Evolutionary conservation across 331 rosid species (phyloP).

Genomic region (Arachis monticola): DNA sequence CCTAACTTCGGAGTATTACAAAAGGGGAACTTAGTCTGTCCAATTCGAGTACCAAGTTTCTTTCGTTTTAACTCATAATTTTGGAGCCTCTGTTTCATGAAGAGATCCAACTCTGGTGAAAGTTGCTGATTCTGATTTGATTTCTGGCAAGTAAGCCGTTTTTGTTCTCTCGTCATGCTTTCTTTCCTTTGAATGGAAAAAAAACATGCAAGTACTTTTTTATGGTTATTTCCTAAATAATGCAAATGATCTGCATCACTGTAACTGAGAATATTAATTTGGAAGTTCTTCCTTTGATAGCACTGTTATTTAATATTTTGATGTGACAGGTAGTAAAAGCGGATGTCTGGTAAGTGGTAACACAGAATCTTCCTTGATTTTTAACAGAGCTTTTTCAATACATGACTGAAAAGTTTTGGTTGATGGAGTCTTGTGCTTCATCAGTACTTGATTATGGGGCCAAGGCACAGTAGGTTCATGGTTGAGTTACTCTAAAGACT

Average conservation of each 20-base stretch:
- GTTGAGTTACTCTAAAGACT: not conserved
- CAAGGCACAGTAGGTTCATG: not conserved
- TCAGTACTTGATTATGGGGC: not conserved
- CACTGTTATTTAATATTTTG: not conserved
- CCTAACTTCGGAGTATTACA: too few relatives aligned
- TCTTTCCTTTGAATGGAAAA: not conserved
- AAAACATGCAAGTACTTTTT: not conserved
- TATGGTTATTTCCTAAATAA: not conserved
- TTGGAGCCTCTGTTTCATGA: too few relatives aligned
- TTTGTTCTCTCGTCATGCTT: conserved; percentile 1
- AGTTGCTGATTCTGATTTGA: not conserved
- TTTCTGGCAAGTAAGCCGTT: not conserved
- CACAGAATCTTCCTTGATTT: not conserved
- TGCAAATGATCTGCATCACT: not conserved
- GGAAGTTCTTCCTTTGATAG: not conserved
- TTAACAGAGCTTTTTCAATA: not conserved
- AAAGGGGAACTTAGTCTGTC: too few relatives aligned
- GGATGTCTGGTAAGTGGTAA: not conserved
- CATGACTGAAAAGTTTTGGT: not conserved
- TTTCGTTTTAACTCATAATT: too few relatives aligned
- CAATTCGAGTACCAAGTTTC: too few relatives aligned
- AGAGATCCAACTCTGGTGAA: not conserved
- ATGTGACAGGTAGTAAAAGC: not conserved
- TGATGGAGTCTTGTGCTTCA: conserved; percentile 16
- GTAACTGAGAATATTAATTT: not conserved